Percentiles rank a stretch among this genome's conserved stretches.
These are phyloP conservation scores for Pseudogymnoascus sp. DNA, from an alignment of 2,329 filamentous ascomycete genomes.

Conservation along the genomic window DNA sequence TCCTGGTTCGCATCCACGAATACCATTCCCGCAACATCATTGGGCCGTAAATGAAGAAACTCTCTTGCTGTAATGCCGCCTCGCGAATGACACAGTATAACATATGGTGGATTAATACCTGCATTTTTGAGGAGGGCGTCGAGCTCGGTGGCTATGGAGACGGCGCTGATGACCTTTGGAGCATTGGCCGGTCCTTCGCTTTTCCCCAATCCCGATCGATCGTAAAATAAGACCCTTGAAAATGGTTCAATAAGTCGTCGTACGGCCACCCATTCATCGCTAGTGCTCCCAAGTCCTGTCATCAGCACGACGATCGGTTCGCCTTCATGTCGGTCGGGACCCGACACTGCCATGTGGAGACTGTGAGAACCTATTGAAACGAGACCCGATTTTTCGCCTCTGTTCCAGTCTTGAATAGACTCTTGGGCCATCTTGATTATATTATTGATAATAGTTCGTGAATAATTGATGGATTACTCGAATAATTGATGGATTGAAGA, in stretches of 20 bases:
- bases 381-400: constrained; percentile 13
- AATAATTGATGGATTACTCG: not conserved
- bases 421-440: not conserved
- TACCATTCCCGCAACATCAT: constrained; percentile 15
- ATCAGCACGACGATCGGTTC: constrained; percentile 21
- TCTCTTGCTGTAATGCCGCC: constrained; percentile 15
- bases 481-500: not conserved
- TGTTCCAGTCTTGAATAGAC: constrained; percentile 12
- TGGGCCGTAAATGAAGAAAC: constrained; percentile 13
- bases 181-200: constrained; percentile 13
- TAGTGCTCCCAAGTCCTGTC: constrained; percentile 18
- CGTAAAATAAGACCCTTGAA: constrained; percentile 20
- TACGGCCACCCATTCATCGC: constrained; percentile 21
- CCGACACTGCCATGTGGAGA: constrained; percentile 18
- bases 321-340: constrained; percentile 18
- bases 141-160: constrained; percentile 12
- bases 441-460: not conserved
- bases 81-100: constrained; percentile 15
- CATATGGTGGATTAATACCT: constrained; percentile 10
- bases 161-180: constrained; percentile 11
- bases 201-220: constrained; percentile 20
- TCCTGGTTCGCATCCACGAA: constrained; percentile 16
- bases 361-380: constrained; percentile 18
- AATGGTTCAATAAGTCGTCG: constrained; percentile 17
- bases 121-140: constrained; percentile 12